These are phyloP conservation scores for Polytolypa hystricis DNA, from an alignment of 2,329 filamentous ascomycete genomes.

Conservation along the genomic window DNA sequence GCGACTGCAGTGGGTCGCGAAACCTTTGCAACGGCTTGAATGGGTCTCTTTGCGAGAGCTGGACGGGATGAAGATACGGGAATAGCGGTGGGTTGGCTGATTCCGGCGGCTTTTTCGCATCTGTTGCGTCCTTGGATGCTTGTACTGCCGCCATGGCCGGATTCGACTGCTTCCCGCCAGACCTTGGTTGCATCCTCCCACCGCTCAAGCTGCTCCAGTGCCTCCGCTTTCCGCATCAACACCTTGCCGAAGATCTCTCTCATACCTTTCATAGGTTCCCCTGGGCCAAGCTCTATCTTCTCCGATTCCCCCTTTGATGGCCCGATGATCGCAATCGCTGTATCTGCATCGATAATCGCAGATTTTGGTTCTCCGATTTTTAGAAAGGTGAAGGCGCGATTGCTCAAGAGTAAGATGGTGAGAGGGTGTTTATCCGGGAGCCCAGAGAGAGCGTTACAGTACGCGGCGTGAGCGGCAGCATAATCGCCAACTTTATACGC, in stretches of 20 bases:
- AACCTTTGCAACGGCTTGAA: slow-evolving; percentile 26
- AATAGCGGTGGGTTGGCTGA: slow-evolving; percentile 40
- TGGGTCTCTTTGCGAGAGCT: slow-evolving; percentile 16
- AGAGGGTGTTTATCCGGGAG: slow-evolving; percentile 73
- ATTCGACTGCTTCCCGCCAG: slow-evolving; percentile 76
- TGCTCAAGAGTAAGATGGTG: slow-evolving; percentile 78
- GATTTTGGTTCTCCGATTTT: slow-evolving; percentile 88
- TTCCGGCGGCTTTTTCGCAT: slow-evolving; percentile 77
- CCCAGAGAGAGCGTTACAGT: slow-evolving; percentile 62
- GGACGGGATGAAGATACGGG: slow-evolving; percentile 21
- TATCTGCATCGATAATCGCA: slow-evolving; percentile 74
- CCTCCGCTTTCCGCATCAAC: slow-evolving; percentile 87
- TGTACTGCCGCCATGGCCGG: slow-evolving; percentile 71
- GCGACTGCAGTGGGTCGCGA: slow-evolving; percentile 28
- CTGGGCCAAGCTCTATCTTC: slow-evolving; percentile 55
- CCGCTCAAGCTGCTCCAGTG: slow-evolving; percentile 86
- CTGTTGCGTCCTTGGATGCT: slow-evolving; percentile 77
- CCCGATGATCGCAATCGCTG: slow-evolving; percentile 69
- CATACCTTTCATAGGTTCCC: slow-evolving; percentile 69
- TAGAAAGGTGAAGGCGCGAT: slow-evolving; percentile 77
- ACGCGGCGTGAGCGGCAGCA: slow-evolving; percentile 70
- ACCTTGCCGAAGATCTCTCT: slow-evolving; percentile 89
- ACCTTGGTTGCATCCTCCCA: slow-evolving; percentile 73
- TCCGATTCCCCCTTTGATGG: slow-evolving; percentile 68
- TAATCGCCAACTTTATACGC: slow-evolving; percentile 95